Evolutionary conservation across 1,284 basidiomycete species (phyloP), one percentile per base, ranked within the genome.

Genomic region (Leccinum variabile): DNA sequence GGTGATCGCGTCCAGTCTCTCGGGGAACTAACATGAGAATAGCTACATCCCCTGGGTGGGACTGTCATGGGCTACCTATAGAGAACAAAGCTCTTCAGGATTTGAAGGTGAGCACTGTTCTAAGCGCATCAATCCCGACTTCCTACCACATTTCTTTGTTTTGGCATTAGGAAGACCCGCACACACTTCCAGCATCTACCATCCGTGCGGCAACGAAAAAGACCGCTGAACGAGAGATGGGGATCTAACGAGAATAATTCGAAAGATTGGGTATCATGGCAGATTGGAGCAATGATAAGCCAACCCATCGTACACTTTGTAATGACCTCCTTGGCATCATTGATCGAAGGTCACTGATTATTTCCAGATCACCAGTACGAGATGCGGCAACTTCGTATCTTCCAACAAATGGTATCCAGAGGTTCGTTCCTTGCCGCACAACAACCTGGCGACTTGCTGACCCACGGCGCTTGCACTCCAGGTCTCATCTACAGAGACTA

Each of bases 51-150:
- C 97, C 28, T 32, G 97, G 97, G 5, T 99, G 95, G 95, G 97
- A 99, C 73, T 99, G 97, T 72, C 97, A 99, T 72, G 97, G 97
- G 2, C 84, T 99, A 16, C 97, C 97, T 0, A 98, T 99, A 66
- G 95, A 97, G 75, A 92, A 94, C 69, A 97, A 97, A 73, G 92
- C 95, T 0, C 78, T 98, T 35, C 81, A 90, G 65, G 84, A 88
- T 55, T 81, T 93, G n/a, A 84, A 84, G 62, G 92, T 90, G 72
- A 63, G 84, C 5, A 13, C 14, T 33, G 5, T 54, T 54, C 25
- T 8, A 46, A 9, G 30, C 8, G 9, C 37, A 13, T 7, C 22
- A 16, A 22, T 16, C 8, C 25, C 50, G 25, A 28, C 25, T 30
- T 8, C 44, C 22, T 22, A 33, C 18, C 41, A 39, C 3, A 53